Percentiles rank a stretch among this genome's conserved stretches.
Evolutionary conservation across 495 filamentous ascomycete genomes (phyloP).

Genomic region (Aspergillus biplanus): DNA sequence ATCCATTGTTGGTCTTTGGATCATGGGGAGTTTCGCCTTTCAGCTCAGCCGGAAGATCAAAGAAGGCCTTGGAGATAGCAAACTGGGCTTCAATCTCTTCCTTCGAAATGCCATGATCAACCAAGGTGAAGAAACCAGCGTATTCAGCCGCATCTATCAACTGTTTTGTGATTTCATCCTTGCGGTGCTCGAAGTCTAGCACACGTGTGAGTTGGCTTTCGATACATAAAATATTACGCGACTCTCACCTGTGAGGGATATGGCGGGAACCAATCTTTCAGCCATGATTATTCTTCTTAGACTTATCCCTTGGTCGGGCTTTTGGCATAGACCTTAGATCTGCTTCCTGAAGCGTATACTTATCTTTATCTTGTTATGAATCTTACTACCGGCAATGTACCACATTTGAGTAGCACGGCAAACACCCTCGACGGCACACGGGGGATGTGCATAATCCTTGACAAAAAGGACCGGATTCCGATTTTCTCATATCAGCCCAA

Average conservation of each 20-base stretch:
- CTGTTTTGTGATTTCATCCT: neutral
- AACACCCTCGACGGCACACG: no score
- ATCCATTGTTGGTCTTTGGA: neutral
- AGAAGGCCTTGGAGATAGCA: neutral
- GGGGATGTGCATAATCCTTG: no score
- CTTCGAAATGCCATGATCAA: neutral
- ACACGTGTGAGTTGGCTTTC: neutral
- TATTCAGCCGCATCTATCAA: neutral
- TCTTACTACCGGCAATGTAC: neutral
- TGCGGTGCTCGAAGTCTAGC: neutral
- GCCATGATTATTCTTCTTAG: neutral
- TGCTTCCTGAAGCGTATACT: no score
- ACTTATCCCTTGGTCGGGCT: constrained; percentile 1
- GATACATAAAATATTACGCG: neutral
- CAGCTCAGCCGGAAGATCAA: neutral
- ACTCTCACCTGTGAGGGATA: neutral
- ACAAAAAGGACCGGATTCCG: no score
- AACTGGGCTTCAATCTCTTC: neutral
- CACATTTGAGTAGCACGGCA: no score
- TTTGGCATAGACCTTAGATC: no score
- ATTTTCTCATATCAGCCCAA: no score
- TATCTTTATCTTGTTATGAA: neutral
- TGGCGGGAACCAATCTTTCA: constrained; percentile 4
- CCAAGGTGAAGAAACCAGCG: neutral
- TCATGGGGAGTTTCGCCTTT: neutral